Evolutionary conservation across 345 rosid genomes (phyloP).

Genomic region (Viola odorata): DNA sequence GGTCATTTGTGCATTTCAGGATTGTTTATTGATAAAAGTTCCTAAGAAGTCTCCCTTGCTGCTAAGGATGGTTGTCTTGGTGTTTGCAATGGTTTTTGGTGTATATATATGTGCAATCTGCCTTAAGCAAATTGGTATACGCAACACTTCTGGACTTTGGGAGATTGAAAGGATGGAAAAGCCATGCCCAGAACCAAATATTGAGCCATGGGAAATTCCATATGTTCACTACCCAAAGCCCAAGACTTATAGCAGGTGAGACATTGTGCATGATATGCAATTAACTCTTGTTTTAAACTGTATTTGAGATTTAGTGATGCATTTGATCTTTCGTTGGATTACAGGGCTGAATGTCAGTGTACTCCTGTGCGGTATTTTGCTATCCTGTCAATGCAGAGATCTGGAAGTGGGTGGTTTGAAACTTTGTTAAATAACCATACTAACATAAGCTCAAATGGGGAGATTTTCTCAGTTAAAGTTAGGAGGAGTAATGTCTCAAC

Average conservation of each 20-base stretch:
- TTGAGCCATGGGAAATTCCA: conserved; percentile 90
- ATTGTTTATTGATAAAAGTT: conserved; percentile 54
- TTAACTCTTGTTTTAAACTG: conserved; percentile 4
- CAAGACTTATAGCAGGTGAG: conserved; percentile 68
- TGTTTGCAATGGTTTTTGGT: conserved; percentile 75
- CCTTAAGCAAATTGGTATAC: conserved; percentile 63
- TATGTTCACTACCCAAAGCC: conserved; percentile 85
- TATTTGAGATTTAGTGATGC: conserved; percentile 5
- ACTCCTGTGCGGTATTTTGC: conserved; percentile 91
- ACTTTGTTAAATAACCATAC: conserved; percentile 90
- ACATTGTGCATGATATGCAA: background rate
- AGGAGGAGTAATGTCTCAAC: conserved; percentile 74
- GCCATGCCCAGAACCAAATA: conserved; percentile 68
- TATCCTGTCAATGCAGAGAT: conserved; percentile 97
- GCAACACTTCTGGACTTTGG: conserved; percentile 40
- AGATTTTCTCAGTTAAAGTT: conserved; percentile 85
- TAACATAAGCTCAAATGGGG: conserved; percentile 95
- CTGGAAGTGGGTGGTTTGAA: conserved; percentile 99
- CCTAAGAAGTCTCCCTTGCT: conserved; percentile 83
- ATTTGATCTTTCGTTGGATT: conserved; percentile 14
- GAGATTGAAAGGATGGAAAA: conserved; percentile 46
- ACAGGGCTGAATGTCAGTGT: conserved; percentile 90
- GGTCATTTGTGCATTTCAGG: conserved; percentile 42
- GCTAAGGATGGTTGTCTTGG: conserved; percentile 73
- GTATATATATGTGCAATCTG: conserved; percentile 80